Conservation (phyloP, 2,329 filamentous ascomycete genomes). For the Trichoderma sp. region DNA sequence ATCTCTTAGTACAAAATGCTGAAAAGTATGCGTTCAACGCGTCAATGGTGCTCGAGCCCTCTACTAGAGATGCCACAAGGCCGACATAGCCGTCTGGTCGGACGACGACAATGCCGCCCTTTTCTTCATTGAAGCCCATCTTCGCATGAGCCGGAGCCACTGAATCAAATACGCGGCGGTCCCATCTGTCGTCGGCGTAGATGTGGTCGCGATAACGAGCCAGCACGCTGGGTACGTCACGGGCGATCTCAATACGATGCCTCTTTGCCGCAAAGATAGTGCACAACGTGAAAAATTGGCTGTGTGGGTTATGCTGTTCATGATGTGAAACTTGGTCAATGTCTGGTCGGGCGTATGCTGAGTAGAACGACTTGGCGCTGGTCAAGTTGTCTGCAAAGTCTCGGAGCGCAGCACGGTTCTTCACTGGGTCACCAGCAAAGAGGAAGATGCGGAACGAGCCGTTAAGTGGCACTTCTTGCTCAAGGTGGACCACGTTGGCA, state of each 20-base stretch:
- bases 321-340: slow-evolving; percentile 69
- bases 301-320: slow-evolving; percentile 84
- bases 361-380: slow-evolving; percentile 72
- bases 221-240: slow-evolving; percentile 71
- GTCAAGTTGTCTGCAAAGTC: slow-evolving; percentile 71
- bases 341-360: slow-evolving; percentile 65
- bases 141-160: slow-evolving; percentile 80
- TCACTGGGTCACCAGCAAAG: slow-evolving; percentile 72
- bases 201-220: slow-evolving; percentile 79
- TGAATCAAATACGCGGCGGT: slow-evolving; percentile 69
- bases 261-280: slow-evolving; percentile 73
- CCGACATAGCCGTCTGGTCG: slow-evolving; percentile 87
- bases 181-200: slow-evolving; percentile 83
- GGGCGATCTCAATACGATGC: slow-evolving; percentile 70
- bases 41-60: slow-evolving; percentile 79
- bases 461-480: slow-evolving; percentile 87
- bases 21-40: slow-evolving; percentile 83
- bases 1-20: slow-evolving; percentile 67
- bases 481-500: slow-evolving; percentile 85
- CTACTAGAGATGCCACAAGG: slow-evolving; percentile 71
- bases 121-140: slow-evolving; percentile 75
- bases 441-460: slow-evolving; percentile 85
- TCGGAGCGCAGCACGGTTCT: slow-evolving; percentile 64
- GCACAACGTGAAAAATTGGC: slow-evolving; percentile 77
- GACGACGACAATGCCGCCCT: slow-evolving; percentile 80